Percentiles rank a stretch among this genome's conserved stretches.
These are phyloP conservation scores for Salix brachista DNA, from an alignment of 345 rosid genomes.

Conservation along the genomic window DNA sequence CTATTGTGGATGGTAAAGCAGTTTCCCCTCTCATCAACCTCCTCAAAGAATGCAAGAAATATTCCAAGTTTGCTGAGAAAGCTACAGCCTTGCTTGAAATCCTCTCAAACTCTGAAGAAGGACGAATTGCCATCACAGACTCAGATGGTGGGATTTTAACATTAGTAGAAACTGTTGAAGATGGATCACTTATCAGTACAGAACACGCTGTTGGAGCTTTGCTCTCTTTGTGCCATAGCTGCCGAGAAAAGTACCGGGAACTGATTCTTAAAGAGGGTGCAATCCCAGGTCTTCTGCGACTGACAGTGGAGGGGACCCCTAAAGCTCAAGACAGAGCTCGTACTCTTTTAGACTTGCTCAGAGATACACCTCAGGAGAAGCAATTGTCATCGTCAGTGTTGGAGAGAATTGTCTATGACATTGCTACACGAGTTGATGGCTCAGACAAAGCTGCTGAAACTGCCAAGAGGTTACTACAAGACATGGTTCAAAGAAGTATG, in stretches of 20 bases:
- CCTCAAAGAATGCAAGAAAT: constrained; percentile 68
- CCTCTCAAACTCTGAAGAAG: constrained; percentile 61
- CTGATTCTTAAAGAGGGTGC: constrained; percentile 78
- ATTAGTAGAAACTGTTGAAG: constrained; percentile 69
- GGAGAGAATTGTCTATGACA: constrained; percentile 56
- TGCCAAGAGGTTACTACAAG: constrained; percentile 60
- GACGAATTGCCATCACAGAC: constrained; percentile 47
- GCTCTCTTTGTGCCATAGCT: constrained; percentile 54
- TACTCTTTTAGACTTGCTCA: constrained; percentile 56
- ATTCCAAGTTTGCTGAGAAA: constrained; percentile 74
- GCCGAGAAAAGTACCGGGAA: constrained; percentile 51
- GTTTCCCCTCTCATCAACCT: constrained; percentile 62
- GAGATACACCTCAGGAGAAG: constrained; percentile 60
- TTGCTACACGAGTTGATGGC: constrained; percentile 56
- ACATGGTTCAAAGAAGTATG: constrained; percentile 73
- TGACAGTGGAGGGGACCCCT: constrained; percentile 62
- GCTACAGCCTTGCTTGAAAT: constrained; percentile 59
- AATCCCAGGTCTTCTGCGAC: constrained; percentile 65
- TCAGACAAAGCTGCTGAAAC: constrained; percentile 66
- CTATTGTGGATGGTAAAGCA: constrained; percentile 50
- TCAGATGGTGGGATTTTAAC: constrained; percentile 60
- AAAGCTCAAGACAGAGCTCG: constrained; percentile 64
- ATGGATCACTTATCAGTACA: constrained; percentile 61
- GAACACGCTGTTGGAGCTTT: constrained; percentile 62
- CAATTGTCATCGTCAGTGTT: constrained; percentile 48